phyloP scores from a whole-genome alignment of 345 rosid genomes.

The Murraya paniculata region DNA sequence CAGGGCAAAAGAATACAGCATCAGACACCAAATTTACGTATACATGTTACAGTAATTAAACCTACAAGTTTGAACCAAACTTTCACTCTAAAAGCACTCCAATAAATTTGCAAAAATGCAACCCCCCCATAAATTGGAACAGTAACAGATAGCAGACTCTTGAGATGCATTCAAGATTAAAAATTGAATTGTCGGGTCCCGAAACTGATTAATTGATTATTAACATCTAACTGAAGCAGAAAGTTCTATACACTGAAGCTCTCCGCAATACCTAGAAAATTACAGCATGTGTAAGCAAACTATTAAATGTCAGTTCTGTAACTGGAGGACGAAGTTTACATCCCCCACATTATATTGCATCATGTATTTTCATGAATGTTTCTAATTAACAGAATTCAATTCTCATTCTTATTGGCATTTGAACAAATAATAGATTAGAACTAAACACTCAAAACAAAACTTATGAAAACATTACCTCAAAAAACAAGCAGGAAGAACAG shows the following conservation, averaged over 20 bases:
- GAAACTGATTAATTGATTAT: background rate
- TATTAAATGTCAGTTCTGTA: background rate
- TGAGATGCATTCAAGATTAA: background rate
- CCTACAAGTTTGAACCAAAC: background rate
- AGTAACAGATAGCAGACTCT: background rate
- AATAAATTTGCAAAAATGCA: background rate
- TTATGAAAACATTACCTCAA: constrained; percentile 57
- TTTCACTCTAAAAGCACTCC: background rate
- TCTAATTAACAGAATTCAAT: background rate
- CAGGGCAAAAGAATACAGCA: background rate
- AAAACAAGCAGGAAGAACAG: constrained; percentile 81
- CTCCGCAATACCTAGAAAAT: background rate
- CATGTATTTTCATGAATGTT: no score
- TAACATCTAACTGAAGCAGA: background rate
- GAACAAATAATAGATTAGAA: background rate
- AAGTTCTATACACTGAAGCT: background rate
- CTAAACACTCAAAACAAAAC: background rate
- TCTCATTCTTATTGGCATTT: background rate
- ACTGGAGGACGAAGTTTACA: background rate
- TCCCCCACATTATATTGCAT: background rate
- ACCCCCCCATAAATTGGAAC: background rate
- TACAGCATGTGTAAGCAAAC: background rate
- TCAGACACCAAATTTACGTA: background rate
- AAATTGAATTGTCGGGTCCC: background rate
- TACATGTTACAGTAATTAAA: background rate